phyloP scores from a whole-genome alignment of 306 rosid genomes.

The Gastrolobium villosum region DNA sequence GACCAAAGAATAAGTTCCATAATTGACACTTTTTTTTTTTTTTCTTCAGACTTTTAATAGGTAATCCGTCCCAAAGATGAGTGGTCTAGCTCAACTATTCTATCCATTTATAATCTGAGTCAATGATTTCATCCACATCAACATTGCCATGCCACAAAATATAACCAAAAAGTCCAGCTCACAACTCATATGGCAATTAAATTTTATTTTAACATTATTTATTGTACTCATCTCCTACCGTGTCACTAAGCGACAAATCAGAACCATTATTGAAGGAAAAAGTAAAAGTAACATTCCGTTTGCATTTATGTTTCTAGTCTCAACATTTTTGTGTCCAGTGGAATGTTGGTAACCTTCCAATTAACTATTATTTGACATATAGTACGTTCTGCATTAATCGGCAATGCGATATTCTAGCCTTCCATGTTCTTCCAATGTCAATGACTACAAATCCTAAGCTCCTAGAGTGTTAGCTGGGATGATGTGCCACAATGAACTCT shows the following conservation, averaged over 20 bases:
- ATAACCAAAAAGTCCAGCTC: slow-evolving; percentile 25
- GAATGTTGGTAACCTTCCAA: neutral
- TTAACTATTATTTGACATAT: neutral
- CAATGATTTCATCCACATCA: neutral
- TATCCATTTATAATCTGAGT: slow-evolving; percentile 21
- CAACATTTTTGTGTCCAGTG: neutral
- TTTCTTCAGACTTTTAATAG: neutral
- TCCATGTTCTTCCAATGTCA: neutral
- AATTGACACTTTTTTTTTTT: slow-evolving; percentile 12
- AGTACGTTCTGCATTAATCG: neutral
- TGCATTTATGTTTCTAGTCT: slow-evolving; percentile 1
- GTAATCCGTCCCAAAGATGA: neutral
- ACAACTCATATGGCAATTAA: neutral
- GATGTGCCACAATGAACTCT: neutral
- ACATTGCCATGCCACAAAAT: neutral
- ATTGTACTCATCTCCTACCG: neutral
- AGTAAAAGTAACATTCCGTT: slow-evolving; percentile 17
- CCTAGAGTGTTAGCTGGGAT: neutral
- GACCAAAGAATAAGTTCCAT: neutral
- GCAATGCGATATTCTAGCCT: neutral
- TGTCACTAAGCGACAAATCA: neutral
- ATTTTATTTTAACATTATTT: neutral
- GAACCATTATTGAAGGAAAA: neutral
- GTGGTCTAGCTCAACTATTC: neutral
- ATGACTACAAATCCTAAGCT: neutral